Conservation (phyloP, 192 early-diverging fungal genomes). For the Coemansia sp. region DNA sequence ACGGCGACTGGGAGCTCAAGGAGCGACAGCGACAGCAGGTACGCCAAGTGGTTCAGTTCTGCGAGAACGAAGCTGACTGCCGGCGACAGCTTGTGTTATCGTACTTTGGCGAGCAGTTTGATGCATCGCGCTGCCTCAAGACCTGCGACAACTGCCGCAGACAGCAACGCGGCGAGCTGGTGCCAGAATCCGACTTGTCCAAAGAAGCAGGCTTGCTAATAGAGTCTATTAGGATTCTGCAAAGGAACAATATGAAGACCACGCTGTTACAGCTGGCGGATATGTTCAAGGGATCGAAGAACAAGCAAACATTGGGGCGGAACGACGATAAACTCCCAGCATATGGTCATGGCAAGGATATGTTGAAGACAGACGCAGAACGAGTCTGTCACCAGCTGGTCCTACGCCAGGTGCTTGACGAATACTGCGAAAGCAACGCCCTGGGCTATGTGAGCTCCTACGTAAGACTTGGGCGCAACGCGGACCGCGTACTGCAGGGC, state of each 20-base stretch:
- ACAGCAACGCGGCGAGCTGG: slow-evolving; percentile 1
- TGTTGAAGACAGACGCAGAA: slow-evolving; percentile 62
- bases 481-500: slow-evolving; percentile 51
- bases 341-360: slow-evolving; percentile 60
- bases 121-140: slow-evolving; percentile 60
- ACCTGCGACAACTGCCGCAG: slow-evolving; percentile 88
- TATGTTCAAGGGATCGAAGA: slow-evolving; percentile 71
- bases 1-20: slow-evolving; percentile 80
- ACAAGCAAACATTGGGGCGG: slow-evolving; percentile 53
- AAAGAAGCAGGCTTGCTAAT: slow-evolving; percentile 56
- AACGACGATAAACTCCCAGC: slow-evolving; percentile 56
- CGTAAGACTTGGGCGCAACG: slow-evolving; percentile 56
- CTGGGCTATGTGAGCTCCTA: slow-evolving; percentile 66
- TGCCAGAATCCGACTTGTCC: slow-evolving; percentile 55
- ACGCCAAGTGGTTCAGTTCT: slow-evolving; percentile 70
- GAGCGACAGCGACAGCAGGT: slow-evolving; percentile 67
- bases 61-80: slow-evolving; percentile 85
- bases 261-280: slow-evolving; percentile 72
- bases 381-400: slow-evolving; percentile 72
- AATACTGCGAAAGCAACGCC: slow-evolving; percentile 60
- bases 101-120: slow-evolving; percentile 90
- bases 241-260: slow-evolving; percentile 49
- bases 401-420: slow-evolving; percentile 61
- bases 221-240: slow-evolving; percentile 48
- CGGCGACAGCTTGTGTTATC: slow-evolving; percentile 81